phyloP scores from a whole-genome alignment of 2,329 filamentous ascomycete genomes.

The Penicillium frequentans region DNA sequence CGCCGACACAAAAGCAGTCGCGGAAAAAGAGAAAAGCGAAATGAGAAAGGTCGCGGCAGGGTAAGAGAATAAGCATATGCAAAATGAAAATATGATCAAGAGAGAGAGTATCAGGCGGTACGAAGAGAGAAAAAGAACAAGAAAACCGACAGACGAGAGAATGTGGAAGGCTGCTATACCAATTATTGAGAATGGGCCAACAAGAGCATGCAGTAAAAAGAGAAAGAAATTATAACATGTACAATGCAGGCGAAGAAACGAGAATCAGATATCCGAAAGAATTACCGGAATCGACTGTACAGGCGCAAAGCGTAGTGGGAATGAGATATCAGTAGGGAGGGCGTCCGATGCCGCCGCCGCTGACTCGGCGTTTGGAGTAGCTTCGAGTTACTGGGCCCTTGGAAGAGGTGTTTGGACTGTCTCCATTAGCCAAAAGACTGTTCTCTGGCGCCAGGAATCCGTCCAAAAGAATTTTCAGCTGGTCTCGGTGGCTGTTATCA shows the following conservation, averaged over 20 bases:
- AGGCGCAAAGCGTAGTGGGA: constrained; percentile 2
- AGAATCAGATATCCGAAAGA: constrained; percentile 1
- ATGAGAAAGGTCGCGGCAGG: not conserved
- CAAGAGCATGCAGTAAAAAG: not conserved
- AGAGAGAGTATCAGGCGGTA: constrained; percentile 14
- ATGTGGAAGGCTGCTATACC: not conserved
- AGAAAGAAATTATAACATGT: constrained; percentile 20
- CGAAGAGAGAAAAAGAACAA: constrained; percentile 5
- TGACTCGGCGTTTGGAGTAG: constrained; percentile 22
- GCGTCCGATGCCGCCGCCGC: constrained; percentile 32
- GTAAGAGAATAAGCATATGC: constrained; percentile 13
- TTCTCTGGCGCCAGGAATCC: constrained; percentile 34
- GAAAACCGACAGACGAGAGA: constrained; percentile 1
- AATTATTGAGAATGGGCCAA: not conserved
- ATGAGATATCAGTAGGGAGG: constrained; percentile 32
- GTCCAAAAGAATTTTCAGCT: constrained; percentile 39
- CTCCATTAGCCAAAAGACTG: constrained; percentile 16
- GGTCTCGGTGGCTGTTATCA: constrained; percentile 26
- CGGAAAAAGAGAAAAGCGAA: constrained; percentile 1
- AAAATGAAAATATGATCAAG: constrained; percentile 7
- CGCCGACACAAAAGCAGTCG: not conserved
- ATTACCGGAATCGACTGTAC: constrained; percentile 14
- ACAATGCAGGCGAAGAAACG: constrained; percentile 9
- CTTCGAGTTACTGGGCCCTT: constrained; percentile 9
- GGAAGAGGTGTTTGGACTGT: constrained; percentile 14